phyloP scores from a whole-genome alignment of 495 filamentous ascomycete genomes.

The Chaetomium cochliodes region DNA sequence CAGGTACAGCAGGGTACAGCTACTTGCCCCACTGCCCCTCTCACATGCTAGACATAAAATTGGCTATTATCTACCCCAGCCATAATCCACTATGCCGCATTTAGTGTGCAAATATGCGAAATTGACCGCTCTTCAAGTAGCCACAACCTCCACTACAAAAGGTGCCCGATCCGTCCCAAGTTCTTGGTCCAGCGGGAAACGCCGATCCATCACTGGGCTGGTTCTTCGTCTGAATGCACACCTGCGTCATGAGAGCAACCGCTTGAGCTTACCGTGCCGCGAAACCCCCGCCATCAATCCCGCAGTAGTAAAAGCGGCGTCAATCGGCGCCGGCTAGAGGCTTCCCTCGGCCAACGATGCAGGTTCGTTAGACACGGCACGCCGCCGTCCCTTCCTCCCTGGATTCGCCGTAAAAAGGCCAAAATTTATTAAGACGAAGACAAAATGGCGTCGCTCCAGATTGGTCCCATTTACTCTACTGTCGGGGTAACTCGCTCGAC shows the following conservation, averaged over 20 bases:
- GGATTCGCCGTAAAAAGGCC: neutral
- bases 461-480: slow-evolving; percentile 26
- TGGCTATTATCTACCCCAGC: neutral
- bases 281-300: slow-evolving; percentile 9
- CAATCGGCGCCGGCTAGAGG: slow-evolving; percentile 12
- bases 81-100: neutral
- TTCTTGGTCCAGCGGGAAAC: slow-evolving; percentile 15
- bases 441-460: slow-evolving; percentile 31
- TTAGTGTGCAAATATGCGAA: slow-evolving; percentile 7
- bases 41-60: slow-evolving; percentile 12
- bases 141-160: slow-evolving; percentile 16
- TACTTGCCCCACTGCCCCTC: slow-evolving; percentile 12
- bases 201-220: slow-evolving; percentile 21
- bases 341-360: slow-evolving; percentile 23
- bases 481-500: slow-evolving; percentile 30
- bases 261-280: slow-evolving; percentile 25
- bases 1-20: slow-evolving; percentile 15
- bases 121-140: slow-evolving; percentile 10
- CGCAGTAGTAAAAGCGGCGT: neutral
- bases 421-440: slow-evolving; percentile 19
- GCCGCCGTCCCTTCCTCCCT: slow-evolving; percentile 9
- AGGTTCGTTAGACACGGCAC: slow-evolving; percentile 20
- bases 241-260: slow-evolving; percentile 30
- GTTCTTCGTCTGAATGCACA: slow-evolving; percentile 15
- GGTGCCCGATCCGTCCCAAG: slow-evolving; percentile 12